A percentile compares a stretch with the other conserved stretches of the same genome.
phyloP scores from a whole-genome alignment of 495 filamentous ascomycete genomes.

The Penicillium arizonense region DNA sequence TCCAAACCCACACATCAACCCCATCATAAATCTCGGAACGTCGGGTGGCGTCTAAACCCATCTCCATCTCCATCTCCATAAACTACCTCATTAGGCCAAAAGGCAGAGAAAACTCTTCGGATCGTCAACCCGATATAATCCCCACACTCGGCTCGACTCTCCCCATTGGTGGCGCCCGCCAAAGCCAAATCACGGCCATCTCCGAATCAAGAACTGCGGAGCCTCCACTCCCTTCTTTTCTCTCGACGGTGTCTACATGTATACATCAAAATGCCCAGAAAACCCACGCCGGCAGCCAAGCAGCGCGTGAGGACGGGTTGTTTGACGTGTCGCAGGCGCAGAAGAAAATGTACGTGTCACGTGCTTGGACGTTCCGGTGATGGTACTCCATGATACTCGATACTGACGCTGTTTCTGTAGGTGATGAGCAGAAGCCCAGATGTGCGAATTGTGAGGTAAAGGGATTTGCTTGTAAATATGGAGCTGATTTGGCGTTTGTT shows the following conservation, averaged over 20 bases:
- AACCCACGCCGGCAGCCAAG: conserved; percentile 26
- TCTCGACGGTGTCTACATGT: conserved; percentile 2
- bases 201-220: conserved; percentile 16
- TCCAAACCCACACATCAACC: no score
- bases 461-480: conserved; percentile 27
- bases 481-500: conserved; percentile 22
- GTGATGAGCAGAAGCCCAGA: conserved; percentile 28
- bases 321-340: conserved; percentile 25
- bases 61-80: neutral
- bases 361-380: neutral
- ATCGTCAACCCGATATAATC: neutral
- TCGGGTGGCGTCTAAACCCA: conserved; percentile 13
- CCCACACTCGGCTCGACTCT: conserved; percentile 6
- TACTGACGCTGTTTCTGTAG: conserved; percentile 4
- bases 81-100: no score
- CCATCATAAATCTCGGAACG: conserved; percentile 1
- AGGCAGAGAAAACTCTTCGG: no score
- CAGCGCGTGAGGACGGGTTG: conserved; percentile 28
- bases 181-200: conserved; percentile 6
- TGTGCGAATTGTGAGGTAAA: conserved; percentile 30
- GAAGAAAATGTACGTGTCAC: conserved; percentile 24
- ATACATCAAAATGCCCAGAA: conserved; percentile 22
- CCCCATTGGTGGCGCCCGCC: conserved; percentile 8
- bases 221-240: conserved; percentile 17
- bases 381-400: neutral